Evolutionary conservation across 768 basidiomycete species (phyloP), one percentile per base, ranked within the genome.

Genomic region (Phylloporus sp.): DNA sequence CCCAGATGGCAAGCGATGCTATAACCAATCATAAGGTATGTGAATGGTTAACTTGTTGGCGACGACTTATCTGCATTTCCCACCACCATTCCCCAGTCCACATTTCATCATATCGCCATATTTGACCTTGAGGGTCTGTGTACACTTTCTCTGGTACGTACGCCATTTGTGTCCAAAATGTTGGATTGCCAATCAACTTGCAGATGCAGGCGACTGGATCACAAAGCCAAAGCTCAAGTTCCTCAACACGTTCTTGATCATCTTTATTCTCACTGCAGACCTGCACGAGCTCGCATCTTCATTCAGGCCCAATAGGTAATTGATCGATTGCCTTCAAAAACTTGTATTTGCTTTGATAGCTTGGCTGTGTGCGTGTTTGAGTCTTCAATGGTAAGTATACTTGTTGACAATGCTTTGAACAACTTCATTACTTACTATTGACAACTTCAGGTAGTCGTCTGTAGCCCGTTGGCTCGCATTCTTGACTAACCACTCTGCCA

Each of bases 121-220:
- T 44, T 0, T n/a, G 2, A 2, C 34, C 43, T 0, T 27, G 9
- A 2, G 0, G 2, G 26, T 40, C 47, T 5, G 12, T 22, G 22
- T 42, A 57, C 4, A 32, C 24, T 9, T 48, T 45, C 6, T 57
- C 55, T 6, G 55, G 53, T 29, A 8, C 13, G 20, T 53, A 57
- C 15, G 29, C 27, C 3, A 57, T 42, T 2, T 0, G 7, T 12
- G 1, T 34, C 0, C 8, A 53, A 53, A 0, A 35, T n/a, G 31
- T 18, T 1, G 66, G 64, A 29, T 72, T 70, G 2, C 59, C 57
- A 29, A 70, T 63, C 0, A 74, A 59, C 12, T 65, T 58, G 8
- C 56, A 32, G 9, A 74, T 59, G 16, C 65, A 68, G 27, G 68
- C 60, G 13, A 74, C 35, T 8, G 70, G 68, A 52, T 73, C 57